Conservation (phyloP, 2,329 filamentous ascomycete species). For the Paecilomyces sp. region DNA sequence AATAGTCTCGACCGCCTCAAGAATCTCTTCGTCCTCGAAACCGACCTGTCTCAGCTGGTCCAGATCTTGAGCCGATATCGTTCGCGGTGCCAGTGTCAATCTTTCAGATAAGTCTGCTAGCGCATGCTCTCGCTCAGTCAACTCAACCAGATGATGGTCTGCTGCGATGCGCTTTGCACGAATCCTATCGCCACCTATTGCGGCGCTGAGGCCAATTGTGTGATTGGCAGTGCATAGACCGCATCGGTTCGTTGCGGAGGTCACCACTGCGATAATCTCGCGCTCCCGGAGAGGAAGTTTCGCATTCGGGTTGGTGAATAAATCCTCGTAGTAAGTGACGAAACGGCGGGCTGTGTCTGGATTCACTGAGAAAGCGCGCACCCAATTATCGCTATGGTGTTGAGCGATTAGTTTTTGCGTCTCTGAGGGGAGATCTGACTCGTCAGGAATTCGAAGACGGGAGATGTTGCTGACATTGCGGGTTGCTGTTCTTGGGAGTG, state of each 20-base stretch:
- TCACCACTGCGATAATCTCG: not conserved
- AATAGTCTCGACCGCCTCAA: not conserved
- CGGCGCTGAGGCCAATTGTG: not conserved
- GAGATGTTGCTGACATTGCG: conserved; percentile 1
- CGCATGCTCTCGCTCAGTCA: not conserved
- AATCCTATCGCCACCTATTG: not conserved
- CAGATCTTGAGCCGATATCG: not conserved
- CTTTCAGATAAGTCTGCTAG: not conserved
- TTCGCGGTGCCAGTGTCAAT: not conserved
- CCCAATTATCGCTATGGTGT: not conserved
- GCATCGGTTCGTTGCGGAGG: not conserved
- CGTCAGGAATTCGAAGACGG: not conserved
- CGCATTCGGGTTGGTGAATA: not conserved
- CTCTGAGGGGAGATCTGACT: not conserved
- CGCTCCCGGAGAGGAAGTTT: not conserved
- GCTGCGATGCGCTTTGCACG: not conserved
- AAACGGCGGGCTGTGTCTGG: not conserved
- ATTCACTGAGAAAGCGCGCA: not conserved
- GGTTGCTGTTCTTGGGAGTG: not conserved
- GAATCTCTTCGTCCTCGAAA: not conserved
- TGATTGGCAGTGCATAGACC: not conserved
- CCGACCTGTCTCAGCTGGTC: not conserved
- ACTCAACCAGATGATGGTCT: not conserved
- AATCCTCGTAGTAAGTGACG: not conserved
- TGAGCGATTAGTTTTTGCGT: not conserved